phyloP scores from a whole-genome alignment of 73 alveolate genomes.

The Blepharisma japonicum region DNA sequence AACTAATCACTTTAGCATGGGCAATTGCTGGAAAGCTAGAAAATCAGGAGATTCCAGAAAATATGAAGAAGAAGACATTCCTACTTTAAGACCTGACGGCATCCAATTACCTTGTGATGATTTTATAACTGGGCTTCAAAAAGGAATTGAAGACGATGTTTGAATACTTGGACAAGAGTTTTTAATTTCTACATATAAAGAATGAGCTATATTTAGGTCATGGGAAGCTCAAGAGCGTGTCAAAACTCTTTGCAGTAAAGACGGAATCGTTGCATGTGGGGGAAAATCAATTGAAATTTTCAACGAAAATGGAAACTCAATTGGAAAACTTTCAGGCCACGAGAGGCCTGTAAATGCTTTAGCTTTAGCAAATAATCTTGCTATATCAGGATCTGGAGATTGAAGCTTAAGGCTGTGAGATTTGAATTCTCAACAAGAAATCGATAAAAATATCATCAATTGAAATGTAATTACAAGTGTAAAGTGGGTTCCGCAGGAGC shows the following conservation, averaged over 20 bases:
- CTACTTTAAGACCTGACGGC: not conserved
- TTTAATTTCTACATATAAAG: not conserved
- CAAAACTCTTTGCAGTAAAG: not conserved
- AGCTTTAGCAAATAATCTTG: not conserved
- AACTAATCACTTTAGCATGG: not conserved
- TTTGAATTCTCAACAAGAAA: conserved; percentile 36
- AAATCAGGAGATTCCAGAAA: not conserved
- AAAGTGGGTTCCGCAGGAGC: conserved; percentile 47
- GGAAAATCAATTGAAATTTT: conserved; percentile 1
- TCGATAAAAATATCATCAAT: conserved; percentile 54
- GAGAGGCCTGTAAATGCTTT: not conserved
- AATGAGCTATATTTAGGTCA: not conserved
- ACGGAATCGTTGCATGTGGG: not conserved
- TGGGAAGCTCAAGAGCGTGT: not conserved
- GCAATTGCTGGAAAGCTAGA: not conserved
- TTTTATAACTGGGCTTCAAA: not conserved
- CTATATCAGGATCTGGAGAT: conserved; percentile 50
- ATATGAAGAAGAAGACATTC: conserved; percentile 12
- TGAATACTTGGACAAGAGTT: conserved; percentile 1
- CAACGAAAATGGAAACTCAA: not conserved
- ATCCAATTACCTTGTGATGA: not conserved
- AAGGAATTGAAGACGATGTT: not conserved
- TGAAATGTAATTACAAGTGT: conserved; percentile 35
- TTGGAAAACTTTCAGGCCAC: conserved; percentile 1
- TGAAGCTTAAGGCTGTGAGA: conserved; percentile 61